Percentiles rank a stretch among this genome's conserved stretches.
These are phyloP conservation scores for Gremmenia infestans DNA, from an alignment of 2,329 filamentous ascomycete genomes.

Conservation along the genomic window DNA sequence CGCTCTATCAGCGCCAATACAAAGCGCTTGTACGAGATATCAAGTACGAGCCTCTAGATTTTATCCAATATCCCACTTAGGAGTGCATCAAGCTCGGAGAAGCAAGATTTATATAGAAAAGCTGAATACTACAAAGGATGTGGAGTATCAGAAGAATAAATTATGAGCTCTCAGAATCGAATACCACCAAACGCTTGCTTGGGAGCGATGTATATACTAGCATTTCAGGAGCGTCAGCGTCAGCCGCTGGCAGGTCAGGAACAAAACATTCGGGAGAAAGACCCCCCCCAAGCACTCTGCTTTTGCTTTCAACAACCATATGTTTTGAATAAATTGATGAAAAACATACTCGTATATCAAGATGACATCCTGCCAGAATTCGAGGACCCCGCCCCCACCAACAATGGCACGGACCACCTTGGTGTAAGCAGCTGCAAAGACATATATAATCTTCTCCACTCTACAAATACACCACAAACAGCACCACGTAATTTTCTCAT, in stretches of 20 bases:
- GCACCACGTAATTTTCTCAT: neutral
- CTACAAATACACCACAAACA: neutral
- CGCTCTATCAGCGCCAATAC: neutral
- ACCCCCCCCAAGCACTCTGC: neutral
- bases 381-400: neutral
- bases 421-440: neutral
- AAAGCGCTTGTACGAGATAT: constrained; percentile 1
- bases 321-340: neutral
- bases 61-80: constrained; percentile 40
- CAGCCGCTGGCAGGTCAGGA: too few species aligned
- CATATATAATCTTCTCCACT: neutral
- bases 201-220: too few species aligned
- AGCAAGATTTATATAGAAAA: constrained; percentile 52
- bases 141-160: too few species aligned
- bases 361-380: too few species aligned
- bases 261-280: too few species aligned
- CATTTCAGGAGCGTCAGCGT: too few species aligned
- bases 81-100: constrained; percentile 44
- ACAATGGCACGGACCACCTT: neutral
- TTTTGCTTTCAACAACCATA: neutral
- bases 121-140: too few species aligned
- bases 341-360: neutral
- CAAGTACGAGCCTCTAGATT: neutral
- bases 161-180: too few species aligned
- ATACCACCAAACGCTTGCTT: too few species aligned